These are phyloP conservation scores for Tulasnella sp. DNA, from an alignment of 768 basidiomycete species.

Conservation along the genomic window DNA sequence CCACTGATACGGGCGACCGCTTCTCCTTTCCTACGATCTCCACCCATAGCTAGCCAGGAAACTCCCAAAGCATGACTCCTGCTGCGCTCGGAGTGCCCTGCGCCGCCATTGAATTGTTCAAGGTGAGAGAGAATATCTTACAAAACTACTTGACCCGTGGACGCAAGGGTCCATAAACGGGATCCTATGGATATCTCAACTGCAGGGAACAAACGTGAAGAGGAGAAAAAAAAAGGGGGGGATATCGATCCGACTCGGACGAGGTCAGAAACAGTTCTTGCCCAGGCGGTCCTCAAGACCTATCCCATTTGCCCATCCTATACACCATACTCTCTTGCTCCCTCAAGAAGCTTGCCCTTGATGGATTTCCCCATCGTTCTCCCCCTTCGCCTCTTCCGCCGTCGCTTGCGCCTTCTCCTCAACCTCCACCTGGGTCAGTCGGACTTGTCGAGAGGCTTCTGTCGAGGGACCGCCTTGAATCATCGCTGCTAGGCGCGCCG, in stretches of 20 bases:
- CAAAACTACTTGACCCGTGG: too few relatives aligned
- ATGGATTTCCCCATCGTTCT: slow-evolving; percentile 49
- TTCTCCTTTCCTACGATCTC: too few relatives aligned
- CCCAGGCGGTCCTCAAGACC: slow-evolving; percentile 69
- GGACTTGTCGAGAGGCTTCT: slow-evolving; percentile 56
- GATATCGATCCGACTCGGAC: slow-evolving; percentile 30
- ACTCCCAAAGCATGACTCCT: too few relatives aligned
- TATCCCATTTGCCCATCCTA: slow-evolving; percentile 38
- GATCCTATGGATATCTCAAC: too few relatives aligned
- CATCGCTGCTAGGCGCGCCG: slow-evolving; percentile 88
- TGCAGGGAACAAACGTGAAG: too few relatives aligned
- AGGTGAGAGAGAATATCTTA: too few relatives aligned
- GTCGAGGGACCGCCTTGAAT: slow-evolving; percentile 54
- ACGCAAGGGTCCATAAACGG: too few relatives aligned
- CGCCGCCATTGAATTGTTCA: too few relatives aligned
- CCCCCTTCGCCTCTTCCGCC: slow-evolving; percentile 54
- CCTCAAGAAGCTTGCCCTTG: slow-evolving; percentile 70
- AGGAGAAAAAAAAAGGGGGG: too few relatives aligned
- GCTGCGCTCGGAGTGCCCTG: too few relatives aligned
- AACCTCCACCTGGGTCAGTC: slow-evolving; percentile 54
- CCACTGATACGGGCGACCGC: too few relatives aligned
- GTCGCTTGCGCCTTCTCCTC: slow-evolving; percentile 71
- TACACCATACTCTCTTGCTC: slow-evolving; percentile 79
- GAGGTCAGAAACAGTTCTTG: slow-evolving; percentile 58
- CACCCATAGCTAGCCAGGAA: too few relatives aligned